Evolutionary conservation across 148 eudicot species (phyloP), one percentile per base, ranked within the genome.

Genomic region (Heliosperma pusillum): DNA sequence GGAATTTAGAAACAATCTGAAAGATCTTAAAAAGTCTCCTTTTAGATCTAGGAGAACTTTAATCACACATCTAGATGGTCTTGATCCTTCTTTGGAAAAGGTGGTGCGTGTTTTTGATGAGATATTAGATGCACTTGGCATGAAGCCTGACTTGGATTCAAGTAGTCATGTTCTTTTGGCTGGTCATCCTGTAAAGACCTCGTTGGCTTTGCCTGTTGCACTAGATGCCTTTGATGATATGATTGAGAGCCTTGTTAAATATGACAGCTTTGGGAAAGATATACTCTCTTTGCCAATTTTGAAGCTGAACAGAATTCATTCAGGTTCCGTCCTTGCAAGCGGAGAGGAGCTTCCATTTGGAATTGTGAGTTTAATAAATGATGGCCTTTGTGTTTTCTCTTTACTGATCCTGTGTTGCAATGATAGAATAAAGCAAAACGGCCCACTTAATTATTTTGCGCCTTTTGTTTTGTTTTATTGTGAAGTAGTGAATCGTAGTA

Each of bases 331-430:
- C 68, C 96, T 92, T 80, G 97, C 91, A 42, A 92, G 96, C 61
- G 97, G 97, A 29, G 98, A 94, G 84, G 97, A 92, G 83, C 96
- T 92, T 83, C 97, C 97, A 76, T 88, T 90, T 77, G 98, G 98
- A 68, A 88, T 92, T 83, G 98, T 94, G 80, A 90, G 98, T 87
- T 50, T 19, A 20, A 8, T 74, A 6, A 27, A 20, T 80, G 27
- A 42, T 76, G 7, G 20, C 3, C 7, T 36, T 21, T 53, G 27
- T 19, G 22, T 13, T 33, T 55, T 67, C 62, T 29, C 21, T 21
- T 69, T 69, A 2, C 16, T 53, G 7, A 52, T 55, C 16, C 3
- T 26, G 3, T 26, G 17, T 69, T 64, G 64, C 30, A 24, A 45
- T 64, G 42, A 62, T 36, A 7, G 42, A 36, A 36, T 36, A 36